A percentile compares a stretch with the other conserved stretches of the same genome.
phyloP scores from a whole-genome alignment of 2,329 filamentous ascomycete species.

The Fusarium equiseti region DNA sequence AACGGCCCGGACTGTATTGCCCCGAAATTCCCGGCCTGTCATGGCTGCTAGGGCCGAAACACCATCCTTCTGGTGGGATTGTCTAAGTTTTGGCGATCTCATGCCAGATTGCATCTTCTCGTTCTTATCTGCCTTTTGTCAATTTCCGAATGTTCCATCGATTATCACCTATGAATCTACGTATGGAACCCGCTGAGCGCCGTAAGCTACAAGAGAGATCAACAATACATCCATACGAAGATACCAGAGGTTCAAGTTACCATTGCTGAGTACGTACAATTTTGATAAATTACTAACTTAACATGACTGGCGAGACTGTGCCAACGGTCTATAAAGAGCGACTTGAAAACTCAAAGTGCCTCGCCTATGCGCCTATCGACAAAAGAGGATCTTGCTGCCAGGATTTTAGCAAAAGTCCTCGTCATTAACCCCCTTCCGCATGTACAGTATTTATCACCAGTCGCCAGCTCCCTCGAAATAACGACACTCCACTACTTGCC shows the following conservation, averaged over 20 bases:
- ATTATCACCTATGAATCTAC: background rate
- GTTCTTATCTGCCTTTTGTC: background rate
- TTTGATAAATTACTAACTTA: conserved; percentile 19
- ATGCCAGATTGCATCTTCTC: conserved; percentile 5
- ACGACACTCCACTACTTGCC: conserved; percentile 3
- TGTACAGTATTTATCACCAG: conserved; percentile 13
- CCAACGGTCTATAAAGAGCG: conserved; percentile 1
- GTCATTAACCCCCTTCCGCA: conserved; percentile 18
- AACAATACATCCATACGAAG: background rate
- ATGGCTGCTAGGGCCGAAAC: conserved; percentile 43
- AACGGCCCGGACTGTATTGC: conserved; percentile 29
- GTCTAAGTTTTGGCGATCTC: conserved; percentile 1
- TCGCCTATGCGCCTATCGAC: conserved; percentile 9
- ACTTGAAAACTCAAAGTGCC: background rate
- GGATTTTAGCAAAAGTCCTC: conserved; percentile 10
- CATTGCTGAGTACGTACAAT: conserved; percentile 4
- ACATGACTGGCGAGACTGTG: conserved; percentile 3
- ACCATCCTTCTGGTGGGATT: conserved; percentile 17
- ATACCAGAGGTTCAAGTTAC: background rate
- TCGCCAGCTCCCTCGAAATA: conserved; percentile 13
- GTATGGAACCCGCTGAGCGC: background rate
- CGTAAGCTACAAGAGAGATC: background rate
- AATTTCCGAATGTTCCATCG: background rate
- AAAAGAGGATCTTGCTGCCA: conserved; percentile 5
- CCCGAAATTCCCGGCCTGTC: conserved; percentile 29